These are phyloP conservation scores for Botrytis squamosa DNA, from an alignment of 2,329 filamentous ascomycete species.

Conservation along the genomic window DNA sequence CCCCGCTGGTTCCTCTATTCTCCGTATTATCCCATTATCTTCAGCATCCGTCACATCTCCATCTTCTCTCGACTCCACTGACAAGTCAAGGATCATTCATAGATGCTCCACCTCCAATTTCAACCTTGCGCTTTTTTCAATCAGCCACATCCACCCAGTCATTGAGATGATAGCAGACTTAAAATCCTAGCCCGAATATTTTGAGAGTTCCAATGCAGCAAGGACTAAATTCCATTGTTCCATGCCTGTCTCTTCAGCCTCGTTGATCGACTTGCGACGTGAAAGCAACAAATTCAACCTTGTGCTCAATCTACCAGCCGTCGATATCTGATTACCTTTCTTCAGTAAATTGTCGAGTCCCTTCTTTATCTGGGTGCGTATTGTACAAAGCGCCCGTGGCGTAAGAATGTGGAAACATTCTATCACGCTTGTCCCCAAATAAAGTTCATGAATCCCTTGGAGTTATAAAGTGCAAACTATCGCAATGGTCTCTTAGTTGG, in stretches of 20 bases:
- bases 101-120: not conserved
- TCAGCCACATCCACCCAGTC: not conserved
- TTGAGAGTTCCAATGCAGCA: not conserved
- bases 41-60: not conserved
- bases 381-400: not conserved
- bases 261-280: not conserved
- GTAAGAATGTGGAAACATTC: not conserved
- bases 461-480: not conserved
- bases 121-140: not conserved
- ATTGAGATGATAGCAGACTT: not conserved
- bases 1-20: not conserved
- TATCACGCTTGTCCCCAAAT: not conserved
- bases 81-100: not conserved
- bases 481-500: not conserved
- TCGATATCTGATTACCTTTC: not conserved
- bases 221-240: not conserved
- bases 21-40: not conserved
- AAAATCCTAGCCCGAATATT: not conserved
- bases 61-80: not conserved
- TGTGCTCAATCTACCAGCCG: not conserved
- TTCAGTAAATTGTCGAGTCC: not conserved
- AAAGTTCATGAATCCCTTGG: not conserved
- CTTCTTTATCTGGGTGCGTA: not conserved
- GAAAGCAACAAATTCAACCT: not conserved
- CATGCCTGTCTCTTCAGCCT: not conserved